These are phyloP conservation scores for Lyophyllum atratum DNA, from an alignment of 768 basidiomycete genomes.

Conservation along the genomic window DNA sequence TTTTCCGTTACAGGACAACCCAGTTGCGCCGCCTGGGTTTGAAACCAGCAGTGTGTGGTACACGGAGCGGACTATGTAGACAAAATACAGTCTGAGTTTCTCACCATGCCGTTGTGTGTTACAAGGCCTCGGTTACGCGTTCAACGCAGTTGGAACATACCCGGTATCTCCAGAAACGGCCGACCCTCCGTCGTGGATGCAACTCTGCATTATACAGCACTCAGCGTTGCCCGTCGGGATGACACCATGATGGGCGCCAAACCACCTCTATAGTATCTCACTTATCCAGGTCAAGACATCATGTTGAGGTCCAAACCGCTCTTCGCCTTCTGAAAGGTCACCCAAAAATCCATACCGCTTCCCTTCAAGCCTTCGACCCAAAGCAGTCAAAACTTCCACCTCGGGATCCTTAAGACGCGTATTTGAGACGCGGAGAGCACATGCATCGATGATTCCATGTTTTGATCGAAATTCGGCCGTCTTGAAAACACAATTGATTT, in stretches of 20 bases:
- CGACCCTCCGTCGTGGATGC: too few species aligned
- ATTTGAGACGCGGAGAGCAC: conserved; percentile 32
- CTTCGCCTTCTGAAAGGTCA: neutral
- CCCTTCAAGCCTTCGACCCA: conserved; percentile 23
- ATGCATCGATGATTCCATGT: conserved; percentile 64
- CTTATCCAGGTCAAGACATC: conserved; percentile 23
- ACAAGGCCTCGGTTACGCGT: neutral
- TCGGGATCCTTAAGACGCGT: conserved; percentile 12
- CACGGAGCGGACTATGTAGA: conserved; percentile 53
- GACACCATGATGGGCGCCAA: neutral
- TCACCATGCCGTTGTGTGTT: neutral
- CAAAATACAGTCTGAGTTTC: conserved; percentile 24
- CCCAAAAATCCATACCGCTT: conserved; percentile 37
- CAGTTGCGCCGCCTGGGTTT: conserved; percentile 68
- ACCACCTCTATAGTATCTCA: conserved; percentile 10
- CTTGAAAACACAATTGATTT: conserved; percentile 27
- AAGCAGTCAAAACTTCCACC: neutral
- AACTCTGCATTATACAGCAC: too few species aligned
- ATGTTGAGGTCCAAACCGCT: conserved; percentile 9
- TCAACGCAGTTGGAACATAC: neutral
- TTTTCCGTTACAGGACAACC: conserved; percentile 52
- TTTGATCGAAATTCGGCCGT: conserved; percentile 55
- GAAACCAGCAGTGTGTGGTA: conserved; percentile 76
- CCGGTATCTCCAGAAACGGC: too few species aligned
- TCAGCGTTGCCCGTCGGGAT: neutral